A percentile compares a stretch with the other conserved stretches of the same genome.
Conservation (phyloP, 2,329 filamentous ascomycete genomes). For the Podosphaera xanthii region DNA sequence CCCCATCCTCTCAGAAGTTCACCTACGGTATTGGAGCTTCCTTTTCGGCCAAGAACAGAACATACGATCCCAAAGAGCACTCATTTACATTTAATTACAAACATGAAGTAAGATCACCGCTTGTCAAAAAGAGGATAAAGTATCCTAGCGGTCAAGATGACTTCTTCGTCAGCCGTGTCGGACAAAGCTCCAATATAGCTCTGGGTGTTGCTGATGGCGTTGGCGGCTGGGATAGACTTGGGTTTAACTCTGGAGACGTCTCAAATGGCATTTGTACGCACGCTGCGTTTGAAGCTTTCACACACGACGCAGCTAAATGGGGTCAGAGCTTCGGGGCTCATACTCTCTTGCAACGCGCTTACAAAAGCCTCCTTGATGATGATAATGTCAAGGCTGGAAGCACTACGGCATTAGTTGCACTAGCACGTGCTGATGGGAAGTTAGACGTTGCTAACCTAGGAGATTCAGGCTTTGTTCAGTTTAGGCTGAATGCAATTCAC, state of each 20-base stretch:
- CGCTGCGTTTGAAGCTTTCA: constrained; percentile 54
- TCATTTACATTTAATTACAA: constrained; percentile 49
- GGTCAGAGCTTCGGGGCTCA: constrained; percentile 29
- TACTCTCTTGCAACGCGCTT: constrained; percentile 59
- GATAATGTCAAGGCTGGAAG: constrained; percentile 56
- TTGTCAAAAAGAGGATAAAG: no score
- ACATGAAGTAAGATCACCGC: constrained; percentile 15
- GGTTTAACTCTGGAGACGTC: constrained; percentile 85
- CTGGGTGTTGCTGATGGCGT: constrained; percentile 89
- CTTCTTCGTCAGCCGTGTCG: constrained; percentile 76
- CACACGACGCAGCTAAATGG: constrained; percentile 11
- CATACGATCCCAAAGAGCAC: constrained; percentile 44
- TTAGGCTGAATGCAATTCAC: constrained; percentile 69
- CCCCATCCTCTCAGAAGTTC: constrained; percentile 17
- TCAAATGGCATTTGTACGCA: constrained; percentile 82
- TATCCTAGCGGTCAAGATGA: constrained; percentile 65
- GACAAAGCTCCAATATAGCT: constrained; percentile 46
- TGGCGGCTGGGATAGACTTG: constrained; percentile 81
- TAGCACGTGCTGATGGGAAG: constrained; percentile 47
- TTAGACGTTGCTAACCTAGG: constrained; percentile 85
- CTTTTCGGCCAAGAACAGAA: constrained; percentile 48
- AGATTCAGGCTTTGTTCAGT: constrained; percentile 78
- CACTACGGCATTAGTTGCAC: constrained; percentile 75
- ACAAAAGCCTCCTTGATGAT: constrained; percentile 60
- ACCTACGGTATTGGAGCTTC: constrained; percentile 52